phyloP scores from a whole-genome alignment of 192 early-diverging fungal genomes.

The Allomyces javanicus region DNA sequence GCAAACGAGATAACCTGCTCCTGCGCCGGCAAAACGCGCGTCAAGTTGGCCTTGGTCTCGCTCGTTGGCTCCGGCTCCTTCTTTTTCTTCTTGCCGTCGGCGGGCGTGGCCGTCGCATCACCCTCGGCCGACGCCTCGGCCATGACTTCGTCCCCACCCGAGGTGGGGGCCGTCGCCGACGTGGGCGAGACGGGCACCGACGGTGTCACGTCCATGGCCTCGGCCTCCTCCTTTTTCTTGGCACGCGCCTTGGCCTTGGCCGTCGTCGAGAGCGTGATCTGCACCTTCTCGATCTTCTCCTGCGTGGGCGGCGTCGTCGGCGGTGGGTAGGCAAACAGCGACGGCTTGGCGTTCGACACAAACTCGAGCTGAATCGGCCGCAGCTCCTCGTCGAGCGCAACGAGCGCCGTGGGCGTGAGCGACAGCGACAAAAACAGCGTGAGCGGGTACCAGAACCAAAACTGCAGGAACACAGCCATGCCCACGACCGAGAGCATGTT shows the following conservation, averaged over 20 bases:
- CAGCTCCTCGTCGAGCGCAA: slow-evolving; percentile 80
- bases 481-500: slow-evolving; percentile 96
- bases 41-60: slow-evolving; percentile 67
- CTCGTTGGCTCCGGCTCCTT: slow-evolving; percentile 52
- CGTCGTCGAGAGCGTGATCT: slow-evolving; percentile 88
- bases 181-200: neutral
- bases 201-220: slow-evolving; percentile 19
- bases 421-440: slow-evolving; percentile 86
- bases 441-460: slow-evolving; percentile 99
- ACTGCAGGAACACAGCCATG: slow-evolving; percentile 94
- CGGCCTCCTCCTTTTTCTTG: slow-evolving; percentile 38
- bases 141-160: neutral
- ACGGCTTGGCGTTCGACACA: slow-evolving; percentile 63
- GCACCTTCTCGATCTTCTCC: slow-evolving; percentile 65
- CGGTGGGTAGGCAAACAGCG: slow-evolving; percentile 84
- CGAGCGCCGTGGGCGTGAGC: slow-evolving; percentile 86
- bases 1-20: slow-evolving; percentile 68
- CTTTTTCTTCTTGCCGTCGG: slow-evolving; percentile 28
- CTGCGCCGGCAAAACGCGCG: slow-evolving; percentile 72
- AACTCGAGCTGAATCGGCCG: slow-evolving; percentile 69
- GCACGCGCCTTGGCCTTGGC: slow-evolving; percentile 74
- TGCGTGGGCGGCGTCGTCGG: slow-evolving; percentile 58
- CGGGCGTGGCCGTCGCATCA: slow-evolving; percentile 14
- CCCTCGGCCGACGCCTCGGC: slow-evolving; percentile 3
- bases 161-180: neutral